Conservation (phyloP, 352 stramenopile species). For the Globisporangium emineosum region DNA sequence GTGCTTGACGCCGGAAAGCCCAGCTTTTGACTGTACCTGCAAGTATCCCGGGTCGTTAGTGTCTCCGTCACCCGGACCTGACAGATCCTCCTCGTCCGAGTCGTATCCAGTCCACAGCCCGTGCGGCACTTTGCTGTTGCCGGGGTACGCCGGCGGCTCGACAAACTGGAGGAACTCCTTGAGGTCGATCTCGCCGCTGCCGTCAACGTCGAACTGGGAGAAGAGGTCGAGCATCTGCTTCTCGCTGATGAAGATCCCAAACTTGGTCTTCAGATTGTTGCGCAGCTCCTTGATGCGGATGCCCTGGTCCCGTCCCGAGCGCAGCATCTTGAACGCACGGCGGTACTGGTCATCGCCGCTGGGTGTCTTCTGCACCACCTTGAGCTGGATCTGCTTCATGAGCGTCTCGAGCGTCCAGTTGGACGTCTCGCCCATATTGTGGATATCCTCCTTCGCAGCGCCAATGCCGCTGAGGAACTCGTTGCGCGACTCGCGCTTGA, state of each 20-base stretch:
- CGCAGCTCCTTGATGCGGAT: constrained; percentile 71
- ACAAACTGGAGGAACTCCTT: constrained; percentile 77
- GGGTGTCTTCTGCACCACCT: constrained; percentile 76
- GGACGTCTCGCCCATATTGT: constrained; percentile 43
- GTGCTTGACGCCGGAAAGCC: background rate
- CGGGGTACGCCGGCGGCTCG: constrained; percentile 53
- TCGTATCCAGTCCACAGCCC: constrained; percentile 52
- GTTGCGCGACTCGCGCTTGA: constrained; percentile 59
- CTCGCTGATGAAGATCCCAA: constrained; percentile 76
- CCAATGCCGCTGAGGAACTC: constrained; percentile 55
- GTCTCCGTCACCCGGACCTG: background rate
- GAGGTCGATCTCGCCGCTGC: constrained; percentile 71
- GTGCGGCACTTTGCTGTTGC: constrained; percentile 48
- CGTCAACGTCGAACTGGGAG: constrained; percentile 53
- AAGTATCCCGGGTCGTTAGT: background rate
- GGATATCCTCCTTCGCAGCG: constrained; percentile 25
- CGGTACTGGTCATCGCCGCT: constrained; percentile 77
- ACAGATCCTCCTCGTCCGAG: constrained; percentile 26
- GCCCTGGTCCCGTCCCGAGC: constrained; percentile 54
- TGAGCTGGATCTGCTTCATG: constrained; percentile 71
- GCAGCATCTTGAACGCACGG: constrained; percentile 79
- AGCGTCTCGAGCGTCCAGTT: constrained; percentile 68
- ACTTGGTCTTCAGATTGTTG: constrained; percentile 75
- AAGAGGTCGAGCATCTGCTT: constrained; percentile 70
- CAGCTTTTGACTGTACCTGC: background rate